phyloP scores from a whole-genome alignment of 345 rosid genomes.

The Ricinus communis region DNA sequence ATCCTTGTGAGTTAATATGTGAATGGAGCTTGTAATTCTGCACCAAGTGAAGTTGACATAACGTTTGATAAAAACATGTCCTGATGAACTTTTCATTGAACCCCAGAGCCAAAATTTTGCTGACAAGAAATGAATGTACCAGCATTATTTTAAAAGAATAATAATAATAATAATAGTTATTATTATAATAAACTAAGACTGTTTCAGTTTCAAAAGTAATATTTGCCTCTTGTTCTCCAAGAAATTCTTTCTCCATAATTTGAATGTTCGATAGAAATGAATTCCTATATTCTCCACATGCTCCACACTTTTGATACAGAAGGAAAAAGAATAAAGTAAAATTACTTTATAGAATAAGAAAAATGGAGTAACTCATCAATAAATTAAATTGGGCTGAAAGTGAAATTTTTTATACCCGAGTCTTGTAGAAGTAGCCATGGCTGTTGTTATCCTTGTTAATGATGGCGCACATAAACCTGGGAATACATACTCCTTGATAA shows the following conservation, averaged over 20 bases:
- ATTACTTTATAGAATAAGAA: no score
- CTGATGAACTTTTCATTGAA: slow-evolving; percentile 72
- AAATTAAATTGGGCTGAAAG: no score
- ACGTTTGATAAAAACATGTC: no score
- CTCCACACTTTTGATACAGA: slow-evolving; percentile 52
- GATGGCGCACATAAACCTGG: slow-evolving; percentile 92
- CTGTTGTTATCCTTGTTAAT: slow-evolving; percentile 65
- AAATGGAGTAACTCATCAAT: no score
- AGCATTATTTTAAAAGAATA: no score
- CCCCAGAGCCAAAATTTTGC: slow-evolving; percentile 68
- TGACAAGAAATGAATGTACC: slow-evolving; percentile 16
- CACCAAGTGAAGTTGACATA: no score
- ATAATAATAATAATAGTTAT: no score
- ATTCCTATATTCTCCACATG: slow-evolving; percentile 81
- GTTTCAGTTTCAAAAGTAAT: no score
- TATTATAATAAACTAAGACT: no score
- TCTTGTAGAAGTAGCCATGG: slow-evolving; percentile 72
- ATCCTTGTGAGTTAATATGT: no score
- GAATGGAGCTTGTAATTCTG: no score
- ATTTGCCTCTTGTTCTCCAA: slow-evolving; percentile 64
- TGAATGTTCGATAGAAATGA: slow-evolving; percentile 77
- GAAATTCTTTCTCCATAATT: slow-evolving; percentile 79
- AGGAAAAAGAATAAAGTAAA: no score
- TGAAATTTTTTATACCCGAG: slow-evolving; percentile 73
- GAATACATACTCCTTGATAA: slow-evolving; percentile 89